phyloP scores from a whole-genome alignment of 1,284 basidiomycete species.

The Ganoderma leucocontextum region DNA sequence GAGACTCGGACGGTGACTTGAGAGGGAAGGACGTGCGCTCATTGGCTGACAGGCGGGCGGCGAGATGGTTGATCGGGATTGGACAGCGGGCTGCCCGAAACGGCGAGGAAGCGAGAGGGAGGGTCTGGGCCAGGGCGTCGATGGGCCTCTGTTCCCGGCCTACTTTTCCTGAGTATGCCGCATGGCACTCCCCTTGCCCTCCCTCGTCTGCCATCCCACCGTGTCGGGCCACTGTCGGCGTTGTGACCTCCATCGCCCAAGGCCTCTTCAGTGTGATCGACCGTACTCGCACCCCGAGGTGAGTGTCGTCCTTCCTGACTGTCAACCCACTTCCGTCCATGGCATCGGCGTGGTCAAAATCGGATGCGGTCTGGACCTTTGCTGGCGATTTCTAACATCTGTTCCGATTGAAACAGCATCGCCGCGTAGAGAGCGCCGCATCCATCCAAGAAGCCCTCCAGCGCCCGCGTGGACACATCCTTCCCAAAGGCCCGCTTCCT shows the following conservation, averaged over 20 bases:
- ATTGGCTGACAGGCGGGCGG: conserved; percentile 6
- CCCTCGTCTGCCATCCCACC: conserved; percentile 21
- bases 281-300: neutral
- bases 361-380: conserved; percentile 1
- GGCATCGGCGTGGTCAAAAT: neutral
- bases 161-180: conserved; percentile 15
- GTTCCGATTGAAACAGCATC: conserved; percentile 27
- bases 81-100: neutral
- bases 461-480: conserved; percentile 20
- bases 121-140: conserved; percentile 24
- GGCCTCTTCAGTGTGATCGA: conserved; percentile 10
- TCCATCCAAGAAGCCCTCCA: conserved; percentile 15
- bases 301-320: neutral
- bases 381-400: conserved; percentile 22
- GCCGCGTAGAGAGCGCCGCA: conserved; percentile 16
- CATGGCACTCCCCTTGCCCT: conserved; percentile 5
- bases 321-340: neutral
- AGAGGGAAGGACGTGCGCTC: neutral
- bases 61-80: conserved; percentile 11
- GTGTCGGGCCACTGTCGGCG: no score
- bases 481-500: conserved; percentile 17
- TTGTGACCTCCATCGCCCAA: neutral
- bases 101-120: neutral
- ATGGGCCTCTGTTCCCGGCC: conserved; percentile 16
- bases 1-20: no score